phyloP scores from a whole-genome alignment of 176 grass and related monocot species.

The Triticum aestivum region DNA sequence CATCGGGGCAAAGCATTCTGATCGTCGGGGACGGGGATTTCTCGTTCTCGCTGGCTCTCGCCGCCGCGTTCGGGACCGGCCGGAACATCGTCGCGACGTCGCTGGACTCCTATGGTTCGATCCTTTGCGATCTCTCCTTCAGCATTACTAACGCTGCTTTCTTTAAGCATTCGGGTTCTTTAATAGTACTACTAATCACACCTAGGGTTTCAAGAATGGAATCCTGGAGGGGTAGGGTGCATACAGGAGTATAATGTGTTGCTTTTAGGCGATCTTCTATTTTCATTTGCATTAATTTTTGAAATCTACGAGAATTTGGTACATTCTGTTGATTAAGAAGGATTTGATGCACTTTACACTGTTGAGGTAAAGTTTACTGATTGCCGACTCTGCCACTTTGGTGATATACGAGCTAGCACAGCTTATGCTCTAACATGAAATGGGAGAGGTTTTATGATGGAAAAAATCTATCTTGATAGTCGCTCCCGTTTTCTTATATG shows the following conservation, averaged over 20 bases:
- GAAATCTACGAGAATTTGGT: neutral
- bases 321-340: no score
- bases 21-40: conserved; percentile 62
- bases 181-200: no score
- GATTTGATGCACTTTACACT: neutral
- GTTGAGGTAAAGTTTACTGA: neutral
- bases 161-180: neutral
- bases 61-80: conserved; percentile 44
- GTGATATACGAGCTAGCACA: neutral
- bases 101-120: neutral
- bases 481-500: neutral
- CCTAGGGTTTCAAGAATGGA: no score
- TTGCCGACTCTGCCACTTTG: no score
- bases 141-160: neutral
- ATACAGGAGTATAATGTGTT: neutral
- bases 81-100: conserved; percentile 49
- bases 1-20: conserved; percentile 45
- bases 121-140: neutral
- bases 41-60: conserved; percentile 59
- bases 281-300: no score
- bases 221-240: no score
- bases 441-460: neutral
- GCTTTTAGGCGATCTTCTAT: neutral
- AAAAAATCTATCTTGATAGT: neutral
- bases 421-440: neutral